Conservation (phyloP, 495 filamentous ascomycete genomes). For the Ramalina intermedia region DNA sequence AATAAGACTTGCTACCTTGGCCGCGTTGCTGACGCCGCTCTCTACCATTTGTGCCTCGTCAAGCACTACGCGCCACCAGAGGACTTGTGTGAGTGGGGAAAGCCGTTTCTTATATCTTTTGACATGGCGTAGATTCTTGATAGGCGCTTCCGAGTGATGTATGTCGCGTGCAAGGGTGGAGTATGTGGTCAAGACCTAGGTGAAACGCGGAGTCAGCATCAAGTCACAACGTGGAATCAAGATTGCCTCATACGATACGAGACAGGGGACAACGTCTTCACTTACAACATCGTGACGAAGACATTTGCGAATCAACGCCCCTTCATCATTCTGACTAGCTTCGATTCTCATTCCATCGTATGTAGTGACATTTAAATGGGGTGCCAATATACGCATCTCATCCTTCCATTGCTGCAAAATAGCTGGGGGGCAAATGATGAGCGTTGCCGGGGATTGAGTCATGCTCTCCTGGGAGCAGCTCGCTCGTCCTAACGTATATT, state of each 20-base stretch:
- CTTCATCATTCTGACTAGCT: constrained; percentile 23
- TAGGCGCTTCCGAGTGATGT: constrained; percentile 53
- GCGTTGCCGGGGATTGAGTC: constrained; percentile 45
- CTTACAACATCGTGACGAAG: constrained; percentile 44
- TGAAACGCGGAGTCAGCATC: no score
- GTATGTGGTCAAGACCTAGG: constrained; percentile 63
- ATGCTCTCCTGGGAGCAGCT: constrained; percentile 21
- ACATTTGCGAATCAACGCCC: constrained; percentile 35
- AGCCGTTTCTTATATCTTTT: constrained; percentile 51
- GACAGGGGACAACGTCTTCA: no score
- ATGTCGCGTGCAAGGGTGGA: constrained; percentile 62
- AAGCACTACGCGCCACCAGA: constrained; percentile 86
- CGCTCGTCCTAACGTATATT: constrained; percentile 12
- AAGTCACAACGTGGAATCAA: no score
- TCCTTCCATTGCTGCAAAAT: constrained; percentile 79
- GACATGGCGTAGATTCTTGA: constrained; percentile 48
- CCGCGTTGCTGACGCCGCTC: constrained; percentile 69
- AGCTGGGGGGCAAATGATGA: constrained; percentile 75
- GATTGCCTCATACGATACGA: constrained; percentile 9
- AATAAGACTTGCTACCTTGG: constrained; percentile 62
- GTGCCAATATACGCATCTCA: constrained; percentile 59
- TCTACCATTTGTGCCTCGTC: constrained; percentile 97
- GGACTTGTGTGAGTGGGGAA: constrained; percentile 63
- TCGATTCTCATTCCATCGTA: constrained; percentile 35
- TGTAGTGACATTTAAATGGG: constrained; percentile 37